phyloP scores from a whole-genome alignment of 2,329 filamentous ascomycete genomes.

The Aspergillus fijiensis region DNA sequence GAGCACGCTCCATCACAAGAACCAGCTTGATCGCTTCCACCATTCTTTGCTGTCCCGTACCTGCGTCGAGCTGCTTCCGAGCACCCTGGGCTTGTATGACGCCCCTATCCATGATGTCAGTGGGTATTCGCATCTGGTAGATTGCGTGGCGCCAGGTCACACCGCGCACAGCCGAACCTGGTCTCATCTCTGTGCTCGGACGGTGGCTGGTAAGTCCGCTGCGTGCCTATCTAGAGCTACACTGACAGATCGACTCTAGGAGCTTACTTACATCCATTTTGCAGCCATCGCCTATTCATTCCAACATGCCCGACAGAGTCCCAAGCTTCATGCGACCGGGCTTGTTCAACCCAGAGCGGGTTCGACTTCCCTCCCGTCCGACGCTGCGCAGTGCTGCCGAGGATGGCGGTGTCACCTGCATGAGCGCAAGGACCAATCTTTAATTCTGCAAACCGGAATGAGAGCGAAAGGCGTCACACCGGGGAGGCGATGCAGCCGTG shows the following conservation, averaged over 20 bases:
- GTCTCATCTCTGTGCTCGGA: background rate
- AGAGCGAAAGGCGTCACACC: constrained; percentile 8
- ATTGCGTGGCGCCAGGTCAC: constrained; percentile 11
- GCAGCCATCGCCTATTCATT: background rate
- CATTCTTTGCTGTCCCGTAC: background rate
- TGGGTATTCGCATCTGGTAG: background rate
- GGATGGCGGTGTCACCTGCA: constrained; percentile 25
- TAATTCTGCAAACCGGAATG: constrained; percentile 17
- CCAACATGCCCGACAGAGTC: background rate
- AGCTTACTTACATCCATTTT: constrained; percentile 4
- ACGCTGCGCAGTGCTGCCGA: constrained; percentile 20
- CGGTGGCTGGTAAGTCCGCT: background rate
- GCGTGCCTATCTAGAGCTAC: background rate
- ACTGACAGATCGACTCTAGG: constrained; percentile 15
- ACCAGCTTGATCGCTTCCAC: background rate
- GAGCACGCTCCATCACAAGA: too few relatives aligned
- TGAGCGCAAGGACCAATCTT: constrained; percentile 29
- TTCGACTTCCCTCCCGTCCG: constrained; percentile 16
- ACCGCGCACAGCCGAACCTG: background rate
- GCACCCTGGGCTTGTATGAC: background rate
- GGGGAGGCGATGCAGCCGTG: constrained; percentile 15
- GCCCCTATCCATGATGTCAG: constrained; percentile 12
- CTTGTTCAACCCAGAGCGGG: constrained; percentile 7
- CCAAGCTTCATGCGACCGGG: background rate
- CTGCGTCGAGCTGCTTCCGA: background rate